Base-by-base conservation (phyloP, 352 stramenopile genomes). In the Globisporangium nunn region DNA sequence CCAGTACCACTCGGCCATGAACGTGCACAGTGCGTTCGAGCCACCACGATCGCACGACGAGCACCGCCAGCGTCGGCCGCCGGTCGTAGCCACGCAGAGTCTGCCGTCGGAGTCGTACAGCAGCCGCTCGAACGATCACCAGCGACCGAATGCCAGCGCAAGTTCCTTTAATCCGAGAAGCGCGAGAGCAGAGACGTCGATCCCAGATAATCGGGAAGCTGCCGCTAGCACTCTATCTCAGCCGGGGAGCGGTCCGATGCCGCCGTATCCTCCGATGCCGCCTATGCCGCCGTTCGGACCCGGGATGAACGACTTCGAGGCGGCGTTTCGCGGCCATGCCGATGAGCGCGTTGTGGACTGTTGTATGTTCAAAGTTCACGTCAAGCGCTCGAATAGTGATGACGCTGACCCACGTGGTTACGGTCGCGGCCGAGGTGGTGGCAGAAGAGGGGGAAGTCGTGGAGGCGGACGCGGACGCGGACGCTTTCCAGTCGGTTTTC, bases 331-430 rank as follows among this genome's bases (percentile, higher is more conserved):
- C 23, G 55, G 54, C 3, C 58, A 64, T 14, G 31, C 59, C 4
- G 47, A 67, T 61, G 60, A 70, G 8, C 66, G 63, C 8, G 66
- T 74, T 35, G 28, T 82, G 14, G 50, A 75, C 15, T 65, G 73
- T 49, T 78, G 72, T 52, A 52, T 74, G 43, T 66, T 76, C 23
- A 78, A 78, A 37, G 53, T 82, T 39, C 52, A 64, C 39, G 54
- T 82, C 7, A 73, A 70, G 35, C 30, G 41, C 33, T 18, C 43
- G 10, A 50, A 59, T 33, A 40, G 44, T n/a, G 44, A 59, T 5
- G 48, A 58, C 2, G 51, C 49, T 2, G 54, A 50, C 30, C 41
- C 45, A 29, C 18, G 29, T n/a, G 17, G 17, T 28, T 15, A n/a
- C 6, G 23, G 30, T 18, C 18, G 55, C 6, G 46, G 51, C 15